Evolutionary conservation across 805 yeast genomes (phyloP), one percentile per base, ranked within the genome.

Genomic region (Saccharomycopsis selenospora): DNA sequence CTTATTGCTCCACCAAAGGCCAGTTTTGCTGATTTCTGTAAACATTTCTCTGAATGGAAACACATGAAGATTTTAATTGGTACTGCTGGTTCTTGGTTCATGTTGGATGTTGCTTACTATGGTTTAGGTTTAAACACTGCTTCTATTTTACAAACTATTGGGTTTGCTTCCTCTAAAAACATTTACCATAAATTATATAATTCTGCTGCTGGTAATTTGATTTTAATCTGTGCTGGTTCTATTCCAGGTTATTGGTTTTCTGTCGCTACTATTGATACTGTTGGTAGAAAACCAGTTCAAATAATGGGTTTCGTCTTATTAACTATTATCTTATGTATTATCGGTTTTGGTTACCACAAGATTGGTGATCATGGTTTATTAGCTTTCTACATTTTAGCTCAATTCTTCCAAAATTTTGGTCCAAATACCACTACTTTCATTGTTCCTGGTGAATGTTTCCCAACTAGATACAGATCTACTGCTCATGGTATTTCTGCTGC

Each of bases 401-500:
- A 88, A 71, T 85, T 88, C 66, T 88, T 88, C 82, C 80, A 82
- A 67, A 88, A 88, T 68, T 88, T 86, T 60, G 96, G 96, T 64
- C 95, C 96, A 65, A 88, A 88, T 74, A 80, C 89, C 53, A 89
- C 96, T 43, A 88, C 96, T 47, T 88, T 88, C 65, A 79, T 88
- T 61, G 76, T 85, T 63, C 95, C 96, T 44, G 96, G 95, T 69
- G 96, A 88, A 72, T 71, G 79, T 64, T 89, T 73, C 83, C 96
- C 96, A 66, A 88, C 96, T 49, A 82, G 95, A 75, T 88, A 87
- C 71, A 84, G 96, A 81, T 87, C 95, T 22, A 80, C 95, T 57
- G 95, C 96, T 43, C 96, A 88, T 61, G 96, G 96, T 75, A 75
- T 88, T 55, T 87, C 95, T 55, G 96, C 96, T 59, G 96, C 95